Base-by-base conservation (phyloP, 1,139 yeast genomes). In the Hansenula lynferdii region DNA sequence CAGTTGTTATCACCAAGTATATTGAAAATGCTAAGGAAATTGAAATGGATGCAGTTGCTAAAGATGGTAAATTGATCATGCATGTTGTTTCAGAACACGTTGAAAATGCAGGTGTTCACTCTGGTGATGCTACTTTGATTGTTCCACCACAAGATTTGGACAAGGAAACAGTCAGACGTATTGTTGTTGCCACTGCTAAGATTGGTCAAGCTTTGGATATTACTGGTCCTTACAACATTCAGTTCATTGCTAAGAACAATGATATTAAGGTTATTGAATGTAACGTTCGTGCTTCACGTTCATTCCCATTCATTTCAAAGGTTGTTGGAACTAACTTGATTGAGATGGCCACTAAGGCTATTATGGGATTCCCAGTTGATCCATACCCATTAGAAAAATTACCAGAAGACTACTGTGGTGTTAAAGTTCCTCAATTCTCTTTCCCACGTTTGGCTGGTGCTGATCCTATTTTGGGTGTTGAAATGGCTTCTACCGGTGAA, bases 401-500 rank as follows among this genome's bases (percentile, higher is more conserved):
- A 56, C 97, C 97, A 41, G 87, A 83, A 57, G 89, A 89, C 60
- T 92, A 89, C 64, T 95, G 95, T 66, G 98, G 97, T 42, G 85
- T 90, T 47, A 92, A 92, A 72, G 97, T 92, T 44, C 98, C 98
- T 23, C 98, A 92, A 67, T 92, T 92, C 67, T 90, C 97, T 22
- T 92, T 92, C 80, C 85, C 97, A 31, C 82, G 98, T 65, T 77
- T 92, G 56, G 89, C 97, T 37, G 98, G 98, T 56, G 98, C 98
- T 44, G 98, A 92, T 64, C 98, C 98, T 39, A 89, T 92, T 45
- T 74, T 92, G 53, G 98, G 98, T 67, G 98, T 92, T 52, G 98
- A 92, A 68, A 92, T 92, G 98, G 97, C 98, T 28, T 90, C 97
- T 21, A 92, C 98, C 47, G 98, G 98, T 76, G 98, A 92, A 68